Conservation (phyloP, 1,284 basidiomycete species). For the Erythrobasidium hasegawianum region DNA sequence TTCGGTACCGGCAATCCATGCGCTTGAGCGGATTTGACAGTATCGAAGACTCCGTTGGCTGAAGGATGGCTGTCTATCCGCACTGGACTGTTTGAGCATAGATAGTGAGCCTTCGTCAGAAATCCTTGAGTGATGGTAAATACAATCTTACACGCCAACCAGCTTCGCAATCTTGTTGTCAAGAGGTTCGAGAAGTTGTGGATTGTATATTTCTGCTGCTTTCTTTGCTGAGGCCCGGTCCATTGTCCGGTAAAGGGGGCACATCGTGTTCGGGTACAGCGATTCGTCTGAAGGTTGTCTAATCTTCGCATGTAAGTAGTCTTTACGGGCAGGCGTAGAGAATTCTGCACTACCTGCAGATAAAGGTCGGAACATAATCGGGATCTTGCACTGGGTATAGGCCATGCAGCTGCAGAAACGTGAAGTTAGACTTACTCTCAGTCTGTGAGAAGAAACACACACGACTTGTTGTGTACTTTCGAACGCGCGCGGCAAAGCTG, state of each 20-base stretch:
- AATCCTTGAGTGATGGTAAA: too few species aligned
- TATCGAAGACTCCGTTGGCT: slow-evolving; percentile 43
- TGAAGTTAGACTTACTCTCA: too few species aligned
- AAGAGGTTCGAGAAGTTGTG: slow-evolving; percentile 34
- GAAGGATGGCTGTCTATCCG: slow-evolving; percentile 40
- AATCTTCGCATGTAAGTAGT: too few species aligned
- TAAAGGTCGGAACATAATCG: slow-evolving; percentile 5
- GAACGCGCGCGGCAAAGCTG: slow-evolving; percentile 41
- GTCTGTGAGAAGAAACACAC: not conserved
- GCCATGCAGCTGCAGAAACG: slow-evolving; percentile 23
- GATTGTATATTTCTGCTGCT: slow-evolving; percentile 36
- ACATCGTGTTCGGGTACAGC: slow-evolving; percentile 36
- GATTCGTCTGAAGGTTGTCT: slow-evolving; percentile 24
- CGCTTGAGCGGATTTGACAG: slow-evolving; percentile 38
- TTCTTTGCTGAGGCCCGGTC: slow-evolving; percentile 34
- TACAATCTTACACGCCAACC: slow-evolving; percentile 34
- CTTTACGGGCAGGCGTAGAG: too few species aligned
- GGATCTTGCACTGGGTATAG: slow-evolving; percentile 6
- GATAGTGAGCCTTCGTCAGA: too few species aligned
- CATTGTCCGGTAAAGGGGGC: slow-evolving; percentile 36
- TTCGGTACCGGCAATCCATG: slow-evolving; percentile 39
- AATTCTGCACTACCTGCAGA: not conserved
- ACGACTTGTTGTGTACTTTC: slow-evolving; percentile 40
- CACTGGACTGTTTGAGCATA: slow-evolving; percentile 36
- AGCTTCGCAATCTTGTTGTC: slow-evolving; percentile 36